Conservation (phyloP, 805 yeast species). For the Pichia ethanolica region DNA sequence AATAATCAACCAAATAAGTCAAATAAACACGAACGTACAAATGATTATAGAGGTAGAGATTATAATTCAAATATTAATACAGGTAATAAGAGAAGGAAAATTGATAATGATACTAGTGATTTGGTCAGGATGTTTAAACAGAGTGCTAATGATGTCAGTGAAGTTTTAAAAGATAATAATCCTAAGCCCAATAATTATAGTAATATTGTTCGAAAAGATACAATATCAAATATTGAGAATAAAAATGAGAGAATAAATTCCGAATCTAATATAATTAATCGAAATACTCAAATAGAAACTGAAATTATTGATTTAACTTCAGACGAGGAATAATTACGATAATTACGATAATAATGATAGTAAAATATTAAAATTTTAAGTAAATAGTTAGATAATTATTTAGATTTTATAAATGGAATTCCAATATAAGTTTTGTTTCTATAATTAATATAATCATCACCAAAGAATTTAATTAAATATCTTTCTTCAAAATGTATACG, state of each 20-base stretch:
- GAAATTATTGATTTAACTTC: conserved; percentile 24
- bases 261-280: too few species aligned
- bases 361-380: neutral
- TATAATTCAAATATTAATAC: too few species aligned
- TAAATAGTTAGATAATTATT: neutral
- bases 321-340: neutral
- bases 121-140: conserved; percentile 4
- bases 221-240: too few species aligned
- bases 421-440: conserved; percentile 41
- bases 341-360: neutral
- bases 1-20: too few species aligned
- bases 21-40: too few species aligned
- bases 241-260: too few species aligned
- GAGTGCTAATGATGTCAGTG: conserved; percentile 6
- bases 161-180: neutral
- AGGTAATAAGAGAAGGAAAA: neutral
- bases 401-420: conserved; percentile 50
- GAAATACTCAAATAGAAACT: neutral
- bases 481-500: conserved; percentile 71
- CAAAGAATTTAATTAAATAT: conserved; percentile 61
- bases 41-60: too few species aligned
- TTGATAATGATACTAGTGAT: neutral
- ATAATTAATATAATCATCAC: conserved; percentile 53
- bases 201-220: too few species aligned
- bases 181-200: neutral